Evolutionary conservation across 2,329 filamentous ascomycete genomes (phyloP).

Genomic region (Pseudogymnoascus verrucosus): DNA sequence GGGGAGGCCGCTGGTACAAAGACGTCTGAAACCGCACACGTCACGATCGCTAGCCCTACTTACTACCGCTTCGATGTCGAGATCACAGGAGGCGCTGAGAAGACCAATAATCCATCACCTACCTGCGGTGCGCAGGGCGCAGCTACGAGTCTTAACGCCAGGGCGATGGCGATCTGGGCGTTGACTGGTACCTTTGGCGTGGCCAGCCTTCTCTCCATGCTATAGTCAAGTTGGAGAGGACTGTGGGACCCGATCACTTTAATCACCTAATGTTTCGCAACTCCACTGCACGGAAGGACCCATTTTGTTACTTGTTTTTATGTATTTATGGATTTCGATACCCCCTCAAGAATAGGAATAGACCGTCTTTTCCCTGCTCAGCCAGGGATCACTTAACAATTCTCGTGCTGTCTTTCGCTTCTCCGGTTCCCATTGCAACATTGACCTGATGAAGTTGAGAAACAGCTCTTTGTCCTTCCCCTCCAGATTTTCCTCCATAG

Average conservation of each 20-base stretch:
- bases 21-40: not conserved
- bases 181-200: not conserved
- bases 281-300: not conserved
- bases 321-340: not conserved
- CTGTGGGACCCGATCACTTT: not conserved
- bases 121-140: not conserved
- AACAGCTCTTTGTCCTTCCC: constrained; percentile 16
- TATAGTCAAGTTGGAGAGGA: not conserved
- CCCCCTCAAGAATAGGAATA: not conserved
- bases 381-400: constrained; percentile 15
- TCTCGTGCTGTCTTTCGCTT: constrained; percentile 16
- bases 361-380: not conserved
- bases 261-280: not conserved
- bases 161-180: not conserved
- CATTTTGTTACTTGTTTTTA: not conserved
- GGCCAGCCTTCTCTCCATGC: constrained; percentile 13
- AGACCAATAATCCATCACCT: not conserved
- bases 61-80: not conserved
- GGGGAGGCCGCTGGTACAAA: not conserved
- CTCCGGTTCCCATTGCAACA: constrained; percentile 17
- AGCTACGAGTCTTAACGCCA: not conserved
- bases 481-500: constrained; percentile 13
- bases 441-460: constrained; percentile 15
- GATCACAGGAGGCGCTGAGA: not conserved
- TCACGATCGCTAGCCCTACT: not conserved